phyloP scores from a whole-genome alignment of 75 land plant genomes.

The Chamaecyparis obtusa region DNA sequence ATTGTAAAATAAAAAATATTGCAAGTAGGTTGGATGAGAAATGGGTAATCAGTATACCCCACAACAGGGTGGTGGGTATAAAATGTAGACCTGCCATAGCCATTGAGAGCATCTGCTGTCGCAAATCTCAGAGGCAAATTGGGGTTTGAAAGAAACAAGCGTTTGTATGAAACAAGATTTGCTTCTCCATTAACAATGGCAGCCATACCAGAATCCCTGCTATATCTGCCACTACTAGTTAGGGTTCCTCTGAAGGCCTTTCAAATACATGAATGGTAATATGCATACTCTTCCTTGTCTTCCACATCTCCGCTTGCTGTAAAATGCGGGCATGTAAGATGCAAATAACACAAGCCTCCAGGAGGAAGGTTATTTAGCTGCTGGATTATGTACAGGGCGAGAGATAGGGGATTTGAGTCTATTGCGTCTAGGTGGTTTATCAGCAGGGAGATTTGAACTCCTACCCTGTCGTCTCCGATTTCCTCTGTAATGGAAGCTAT shows the following conservation, averaged over 20 bases:
- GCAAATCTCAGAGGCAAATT: slow-evolving; percentile 59
- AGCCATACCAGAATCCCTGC: slow-evolving; percentile 49
- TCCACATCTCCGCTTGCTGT: slow-evolving; percentile 39
- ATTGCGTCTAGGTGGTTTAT: slow-evolving; percentile 74
- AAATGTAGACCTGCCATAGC: slow-evolving; percentile 58
- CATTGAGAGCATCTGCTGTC: slow-evolving; percentile 36
- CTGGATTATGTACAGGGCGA: slow-evolving; percentile 58
- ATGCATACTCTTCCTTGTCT: slow-evolving; percentile 38
- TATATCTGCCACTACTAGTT: slow-evolving; percentile 61
- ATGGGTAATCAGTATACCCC: slow-evolving; percentile 79
- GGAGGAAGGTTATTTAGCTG: slow-evolving; percentile 39
- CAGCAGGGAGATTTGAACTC: slow-evolving; percentile 64
- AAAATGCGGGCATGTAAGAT: slow-evolving; percentile 73
- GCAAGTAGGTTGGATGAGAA: slow-evolving; percentile 11
- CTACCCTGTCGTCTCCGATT: slow-evolving; percentile 49
- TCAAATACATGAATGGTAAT: slow-evolving; percentile 25
- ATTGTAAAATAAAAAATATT: too few relatives aligned
- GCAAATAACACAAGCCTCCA: slow-evolving; percentile 49
- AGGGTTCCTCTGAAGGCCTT: slow-evolving; percentile 51
- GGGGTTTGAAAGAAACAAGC: slow-evolving; percentile 74
- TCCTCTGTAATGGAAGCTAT: slow-evolving; percentile 40
- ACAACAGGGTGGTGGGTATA: slow-evolving; percentile 68
- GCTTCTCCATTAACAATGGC: slow-evolving; percentile 62
- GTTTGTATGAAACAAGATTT: slow-evolving; percentile 70
- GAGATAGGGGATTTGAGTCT: slow-evolving; percentile 54